Evolutionary conservation across 2,329 filamentous ascomycete genomes (phyloP), one percentile per base, ranked within the genome.

Genomic region (Aspergillus pseudoterreus): DNA sequence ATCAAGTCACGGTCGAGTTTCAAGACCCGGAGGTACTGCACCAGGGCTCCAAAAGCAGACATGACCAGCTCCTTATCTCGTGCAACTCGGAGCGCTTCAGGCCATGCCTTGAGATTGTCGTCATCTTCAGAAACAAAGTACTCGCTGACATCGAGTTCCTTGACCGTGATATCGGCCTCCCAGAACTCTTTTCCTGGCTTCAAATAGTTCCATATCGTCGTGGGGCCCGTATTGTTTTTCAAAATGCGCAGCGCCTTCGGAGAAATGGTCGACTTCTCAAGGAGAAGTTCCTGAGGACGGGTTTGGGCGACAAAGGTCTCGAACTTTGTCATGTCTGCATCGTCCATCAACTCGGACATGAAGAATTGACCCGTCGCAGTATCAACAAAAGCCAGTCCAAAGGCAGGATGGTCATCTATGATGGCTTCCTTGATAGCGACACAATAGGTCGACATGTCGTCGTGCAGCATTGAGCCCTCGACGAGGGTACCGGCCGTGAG

Each of bases 361-460:
- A 89, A 91, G 69, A 99, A 99, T 57, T 96, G 90, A 9, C 92
- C 94, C 0, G 92, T 99, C 1, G 94, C 92, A 6, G 94, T 94
- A 67, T 99, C 94, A 10, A 95, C 90, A 71, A 97, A 96, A 0
- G 91, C 86, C 47, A 99, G 85, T 8, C 94, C 94, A 68, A 99
- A 99, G 0, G 84, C 84, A 4, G 94, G 92, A 24, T 84, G 77
- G 48, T 85, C 87, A 55, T 94, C 76, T 10, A 88, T 77, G 1
- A 83, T 69, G 3, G 75, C 82, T 66, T 92, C 88, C 68, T 99
- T 99, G 73, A 99, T 94, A 1, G 94, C 88, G 48, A 94, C 90
- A 68, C 94, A 99, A 71, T 90, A 97, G 0, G 91, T 95, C 1
- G 94, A 90, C 87, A 96, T 96, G 69, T 99, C 94, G 65, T 96